These are phyloP conservation scores for Epipyxis sp. DNA, from an alignment of 108 stramenopile genomes.

Conservation along the genomic window DNA sequence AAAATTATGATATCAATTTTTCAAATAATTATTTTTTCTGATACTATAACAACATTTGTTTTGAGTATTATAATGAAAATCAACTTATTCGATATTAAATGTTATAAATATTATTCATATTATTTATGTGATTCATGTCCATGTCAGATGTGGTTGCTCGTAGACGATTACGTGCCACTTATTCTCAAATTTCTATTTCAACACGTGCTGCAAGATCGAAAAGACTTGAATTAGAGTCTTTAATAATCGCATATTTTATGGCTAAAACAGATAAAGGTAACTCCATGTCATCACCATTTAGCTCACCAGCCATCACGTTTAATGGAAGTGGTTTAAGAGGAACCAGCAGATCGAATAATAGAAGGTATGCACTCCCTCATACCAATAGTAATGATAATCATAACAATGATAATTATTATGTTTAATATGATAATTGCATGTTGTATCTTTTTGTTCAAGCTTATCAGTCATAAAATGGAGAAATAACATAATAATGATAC, in stretches of 20 bases:
- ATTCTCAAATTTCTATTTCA: not conserved
- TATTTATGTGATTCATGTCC: too few relatives aligned
- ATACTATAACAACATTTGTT: too few relatives aligned
- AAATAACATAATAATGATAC: not conserved
- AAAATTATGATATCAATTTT: too few relatives aligned
- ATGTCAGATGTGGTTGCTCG: slow-evolving; percentile 20
- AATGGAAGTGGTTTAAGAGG: not conserved
- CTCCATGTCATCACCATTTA: not conserved
- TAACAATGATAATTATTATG: too few relatives aligned
- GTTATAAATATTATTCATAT: too few relatives aligned
- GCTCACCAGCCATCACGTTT: not conserved
- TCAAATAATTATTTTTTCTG: too few relatives aligned
- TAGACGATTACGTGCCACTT: slow-evolving; percentile 17
- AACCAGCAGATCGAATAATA: not conserved
- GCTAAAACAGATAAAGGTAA: not conserved
- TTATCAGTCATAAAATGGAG: too few relatives aligned
- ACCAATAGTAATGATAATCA: not conserved
- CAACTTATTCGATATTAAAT: too few relatives aligned
- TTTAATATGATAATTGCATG: too few relatives aligned
- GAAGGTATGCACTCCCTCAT: not conserved
- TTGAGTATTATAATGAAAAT: too few relatives aligned
- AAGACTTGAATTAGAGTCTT: slow-evolving; percentile 8
- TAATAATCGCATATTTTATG: not conserved
- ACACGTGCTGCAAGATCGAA: not conserved
- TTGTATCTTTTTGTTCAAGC: too few relatives aligned